A percentile compares a stretch with the other conserved stretches of the same genome.
These are phyloP conservation scores for Tetragonia tetragonoides DNA, from an alignment of 148 eudicot genomes.

Conservation along the genomic window DNA sequence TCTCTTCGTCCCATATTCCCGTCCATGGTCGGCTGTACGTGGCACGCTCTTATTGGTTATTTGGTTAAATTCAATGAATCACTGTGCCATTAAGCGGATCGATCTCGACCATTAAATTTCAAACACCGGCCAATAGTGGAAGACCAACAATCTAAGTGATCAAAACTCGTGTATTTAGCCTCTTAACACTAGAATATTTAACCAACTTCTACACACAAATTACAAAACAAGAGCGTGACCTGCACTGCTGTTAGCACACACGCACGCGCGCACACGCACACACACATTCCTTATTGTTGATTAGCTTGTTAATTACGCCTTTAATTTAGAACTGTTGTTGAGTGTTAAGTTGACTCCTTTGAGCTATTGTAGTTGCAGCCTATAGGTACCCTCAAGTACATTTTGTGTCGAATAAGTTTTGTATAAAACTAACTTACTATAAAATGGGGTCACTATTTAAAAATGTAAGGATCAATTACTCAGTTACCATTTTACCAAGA, in stretches of 20 bases:
- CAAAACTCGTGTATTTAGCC: not conserved
- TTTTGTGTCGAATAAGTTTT: no score
- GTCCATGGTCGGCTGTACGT: conserved; percentile 29
- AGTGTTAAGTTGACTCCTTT: no score
- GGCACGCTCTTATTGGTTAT: conserved; percentile 19
- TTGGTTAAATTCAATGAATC: not conserved
- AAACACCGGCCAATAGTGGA: conserved; percentile 2
- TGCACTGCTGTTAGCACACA: no score
- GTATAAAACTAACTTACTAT: no score
- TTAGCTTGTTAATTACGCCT: no score
- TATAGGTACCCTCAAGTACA: no score
- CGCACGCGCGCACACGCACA: not conserved
- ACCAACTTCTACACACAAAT: not conserved
- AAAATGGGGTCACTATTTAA: no score
- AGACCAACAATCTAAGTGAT: not conserved
- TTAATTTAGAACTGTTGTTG: no score
- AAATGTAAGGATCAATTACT: no score
- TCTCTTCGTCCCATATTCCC: conserved; percentile 1
- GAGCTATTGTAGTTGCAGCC: no score
- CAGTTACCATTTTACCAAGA: no score
- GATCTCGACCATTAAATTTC: conserved; percentile 16
- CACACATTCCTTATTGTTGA: no score
- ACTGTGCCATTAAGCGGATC: not conserved
- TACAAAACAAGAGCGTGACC: conserved; percentile 1
- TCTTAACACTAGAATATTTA: not conserved